Base-by-base conservation (phyloP, 176 grass and related monocot genomes). In the Calamus simplicifolius region DNA sequence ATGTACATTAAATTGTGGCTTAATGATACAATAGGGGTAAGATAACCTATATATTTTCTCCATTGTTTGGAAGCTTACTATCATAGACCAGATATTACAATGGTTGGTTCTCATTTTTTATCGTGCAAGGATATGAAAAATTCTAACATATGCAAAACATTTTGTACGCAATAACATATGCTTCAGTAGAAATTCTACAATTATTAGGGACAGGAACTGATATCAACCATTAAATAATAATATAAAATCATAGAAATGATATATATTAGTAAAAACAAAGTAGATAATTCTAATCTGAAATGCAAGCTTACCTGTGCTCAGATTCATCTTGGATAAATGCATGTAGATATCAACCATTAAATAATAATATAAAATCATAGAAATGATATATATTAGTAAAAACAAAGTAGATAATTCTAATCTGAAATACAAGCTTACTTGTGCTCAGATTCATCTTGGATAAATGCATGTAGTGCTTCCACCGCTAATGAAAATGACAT, bases 271-370 rank as follows among this genome's bases (percentile, higher is more conserved):
- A 64, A 18, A 8, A 68, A 50, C 19, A 25, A 72, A 66, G 35
- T 43, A 43, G 8, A 43, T 43, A 13, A 43, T 43, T 30, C 18
- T 48, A 25, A 21, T 1, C 3, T 12, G 5, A 56, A n/a, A 73
- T 31, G 69, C 52, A 14, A 31, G 29, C 82, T 97, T 88, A 97
- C 93, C 91, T 97, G 73, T 97, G 93, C 59, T 97, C 87, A 16
- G 93, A 97, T 76, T 97, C 93, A 83, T 97, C 93, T 75, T 97
- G 93, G 75, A 97, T 88, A 74, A 97, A 91, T 4, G 93, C 81
- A 61, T 97, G 93, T 19, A 97, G 70, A n/a, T n/a, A n/a, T n/a
- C n/a, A n/a, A n/a, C n/a, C n/a, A n/a, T n/a, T n/a, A n/a, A n/a
- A n/a, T n/a, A n/a, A n/a, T n/a, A n/a, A n/a, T n/a, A n/a, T n/a